Evolutionary conservation across 768 basidiomycete species (phyloP), one percentile per base, ranked within the genome.

Genomic region (Psilocybe subaeruginosa): DNA sequence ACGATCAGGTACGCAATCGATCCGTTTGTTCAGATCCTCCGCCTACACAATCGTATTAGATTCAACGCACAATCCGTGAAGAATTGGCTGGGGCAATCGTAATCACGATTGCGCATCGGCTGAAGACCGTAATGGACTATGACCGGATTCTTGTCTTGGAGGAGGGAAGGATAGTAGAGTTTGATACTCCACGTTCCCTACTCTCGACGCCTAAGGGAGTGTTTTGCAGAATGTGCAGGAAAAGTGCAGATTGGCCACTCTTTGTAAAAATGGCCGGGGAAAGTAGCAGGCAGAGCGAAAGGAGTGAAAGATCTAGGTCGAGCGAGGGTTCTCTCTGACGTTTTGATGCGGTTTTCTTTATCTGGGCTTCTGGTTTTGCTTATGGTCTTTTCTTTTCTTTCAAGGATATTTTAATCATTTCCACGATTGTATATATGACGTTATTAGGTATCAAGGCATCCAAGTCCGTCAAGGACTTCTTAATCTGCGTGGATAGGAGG

Each of bases 51-150:
- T 31, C 27, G 43, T 41, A 11, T 14, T 59, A 90, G 84, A 89
- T 93, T 56, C 91, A 92, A 72, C 76, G 75, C 39, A 92, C 90
- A 0, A 87, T 92, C 35, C 82, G 89, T 30, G 86, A 90, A 67
- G 90, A 92, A 71, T 83, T 95, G 55, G 72, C 79, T 1, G 81
- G 83, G 9, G 84, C 89, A 0, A 88, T 93, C 17, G 87, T 95
- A 17, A 83, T 95, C 39, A 93, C 91, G 8, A 93, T 95, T 59
- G 93, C 93, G 3, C 93, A 93, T 75, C 79, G 90, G 12, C 77
- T 92, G 19, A 86, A 86, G 69, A 92, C 91, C 0, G 85, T 92
- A 58, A 85, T 93, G 62, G 87, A 93, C 72, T 86, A 92, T 72
- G 85, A 88, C 74, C 78, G 87, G 12, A 78, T 95, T 66, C 75